These are phyloP conservation scores for Cymodocea nodosa DNA, from an alignment of 116 monocot species.

Conservation along the genomic window DNA sequence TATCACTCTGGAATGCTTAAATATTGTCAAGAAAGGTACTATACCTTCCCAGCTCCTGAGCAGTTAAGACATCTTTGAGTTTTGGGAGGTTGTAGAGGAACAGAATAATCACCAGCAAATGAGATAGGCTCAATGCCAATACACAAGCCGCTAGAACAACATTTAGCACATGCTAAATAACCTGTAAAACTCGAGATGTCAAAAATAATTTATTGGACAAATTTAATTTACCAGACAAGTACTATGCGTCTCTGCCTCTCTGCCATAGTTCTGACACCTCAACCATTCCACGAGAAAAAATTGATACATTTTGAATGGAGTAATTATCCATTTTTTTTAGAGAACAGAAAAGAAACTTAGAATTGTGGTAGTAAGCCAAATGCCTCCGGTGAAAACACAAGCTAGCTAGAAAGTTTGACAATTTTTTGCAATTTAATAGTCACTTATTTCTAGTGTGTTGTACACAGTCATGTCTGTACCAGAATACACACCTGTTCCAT, in stretches of 20 bases:
- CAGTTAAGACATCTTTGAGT: conserved; percentile 63
- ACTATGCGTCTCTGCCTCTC: no score
- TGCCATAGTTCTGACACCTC: no score
- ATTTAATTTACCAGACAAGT: no score
- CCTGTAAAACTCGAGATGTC: conserved; percentile 17
- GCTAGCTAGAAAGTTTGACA: not conserved
- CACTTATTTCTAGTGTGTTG: no score
- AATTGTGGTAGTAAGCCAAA: not conserved
- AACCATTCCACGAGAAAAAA: no score
- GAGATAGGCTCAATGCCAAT: conserved; percentile 34
- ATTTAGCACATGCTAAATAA: conserved; percentile 77
- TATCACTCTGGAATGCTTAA: no score
- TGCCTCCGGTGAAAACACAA: not conserved
- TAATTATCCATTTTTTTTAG: no score
- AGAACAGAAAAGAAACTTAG: no score
- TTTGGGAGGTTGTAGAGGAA: conserved; percentile 35
- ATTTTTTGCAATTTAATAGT: not conserved
- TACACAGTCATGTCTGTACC: no score
- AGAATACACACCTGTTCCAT: conserved; percentile 55
- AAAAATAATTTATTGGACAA: not conserved
- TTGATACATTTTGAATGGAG: no score
- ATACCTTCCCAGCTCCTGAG: conserved; percentile 79
- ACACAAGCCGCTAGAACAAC: conserved; percentile 52
- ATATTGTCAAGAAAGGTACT: no score
- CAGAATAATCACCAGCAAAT: conserved; percentile 17